Evolutionary conservation across 2,329 filamentous ascomycete genomes (phyloP).

Genomic region (Penicillium occitanis): DNA sequence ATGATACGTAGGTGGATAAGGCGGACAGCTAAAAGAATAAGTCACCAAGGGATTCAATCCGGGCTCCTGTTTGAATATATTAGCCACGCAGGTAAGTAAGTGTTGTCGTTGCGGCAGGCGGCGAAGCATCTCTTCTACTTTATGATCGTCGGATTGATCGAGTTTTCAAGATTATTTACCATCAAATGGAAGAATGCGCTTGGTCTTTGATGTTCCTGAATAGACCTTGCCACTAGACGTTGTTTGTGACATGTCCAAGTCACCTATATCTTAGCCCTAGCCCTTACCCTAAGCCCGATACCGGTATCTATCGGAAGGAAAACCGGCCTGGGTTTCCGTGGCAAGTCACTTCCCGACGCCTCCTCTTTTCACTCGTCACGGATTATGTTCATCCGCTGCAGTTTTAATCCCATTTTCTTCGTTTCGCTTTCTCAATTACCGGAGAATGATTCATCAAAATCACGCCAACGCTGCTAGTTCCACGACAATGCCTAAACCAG

Average conservation of each 20-base stretch:
- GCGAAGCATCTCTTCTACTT: neutral
- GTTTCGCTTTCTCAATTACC: neutral
- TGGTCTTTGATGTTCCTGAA: neutral
- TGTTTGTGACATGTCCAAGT: too few relatives aligned
- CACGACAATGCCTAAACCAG: conserved; percentile 12
- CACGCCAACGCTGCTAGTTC: neutral
- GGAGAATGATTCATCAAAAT: neutral
- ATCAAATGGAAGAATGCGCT: neutral
- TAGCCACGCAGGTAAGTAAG: too few relatives aligned
- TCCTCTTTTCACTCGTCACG: neutral
- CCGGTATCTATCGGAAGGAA: neutral
- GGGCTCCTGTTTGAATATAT: too few relatives aligned
- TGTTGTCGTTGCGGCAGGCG: too few relatives aligned
- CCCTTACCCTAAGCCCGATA: neutral
- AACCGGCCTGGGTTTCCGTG: neutral
- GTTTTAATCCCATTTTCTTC: neutral
- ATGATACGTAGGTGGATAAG: too few relatives aligned
- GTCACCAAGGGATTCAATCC: too few relatives aligned
- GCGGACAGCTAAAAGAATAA: too few relatives aligned
- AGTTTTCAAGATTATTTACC: neutral
- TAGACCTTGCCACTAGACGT: too few relatives aligned
- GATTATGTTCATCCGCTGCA: neutral
- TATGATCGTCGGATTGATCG: neutral
- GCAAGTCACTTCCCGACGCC: neutral
- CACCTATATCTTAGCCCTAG: neutral